Base-by-base conservation (phyloP, 2,329 filamentous ascomycete species). In the Hypoxylon sp. region DNA sequence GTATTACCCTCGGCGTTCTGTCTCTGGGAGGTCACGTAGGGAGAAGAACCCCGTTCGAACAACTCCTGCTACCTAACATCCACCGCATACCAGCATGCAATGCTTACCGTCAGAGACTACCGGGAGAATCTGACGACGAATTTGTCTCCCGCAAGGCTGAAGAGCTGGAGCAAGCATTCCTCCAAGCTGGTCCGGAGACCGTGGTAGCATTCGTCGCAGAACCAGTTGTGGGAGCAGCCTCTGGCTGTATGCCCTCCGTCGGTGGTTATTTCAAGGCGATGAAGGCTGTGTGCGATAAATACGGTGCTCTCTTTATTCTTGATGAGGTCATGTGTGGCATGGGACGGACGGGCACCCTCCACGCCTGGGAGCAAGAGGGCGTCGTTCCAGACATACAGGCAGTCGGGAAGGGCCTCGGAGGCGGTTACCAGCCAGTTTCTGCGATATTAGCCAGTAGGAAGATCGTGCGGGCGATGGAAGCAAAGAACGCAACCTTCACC, bases 131-230 rank as follows among this genome's bases (percentile, higher is more conserved):
- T 0, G 83, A 86, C 56, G 80, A 76, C 0, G 80, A 82, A 0
- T 92, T 91, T 65, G 86, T 91, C 5, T 74, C 77, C 1, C 81
- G 86, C 28, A 85, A 91, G 41, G 85, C 85, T 5, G 78, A 83
- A 10, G 89, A 93, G 74, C 80, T 93, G 1, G 89, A 91, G 19
- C 80, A 80, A 1, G 87, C 89, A 67, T 91, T 93, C 73, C 79
- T 84, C 63, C 77, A 83, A 13, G 77, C 91, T 0, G 90, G 89
- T 0, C 85, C 89, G 0, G 80, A 87, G 0, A 91, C 82, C 0
- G 89, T 93, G 2, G 87, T 86, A 51, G 90, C 86, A 1, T 91
- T 93, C 69, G 82, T 93, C 38, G 85, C 86, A 1, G 90, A 93
- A 74, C 88, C 90, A 0, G 83, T 93, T 2, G 88, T 90, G 55